phyloP scores from a whole-genome alignment of 441 rosid species.

The Arabidopsis hybrid region DNA sequence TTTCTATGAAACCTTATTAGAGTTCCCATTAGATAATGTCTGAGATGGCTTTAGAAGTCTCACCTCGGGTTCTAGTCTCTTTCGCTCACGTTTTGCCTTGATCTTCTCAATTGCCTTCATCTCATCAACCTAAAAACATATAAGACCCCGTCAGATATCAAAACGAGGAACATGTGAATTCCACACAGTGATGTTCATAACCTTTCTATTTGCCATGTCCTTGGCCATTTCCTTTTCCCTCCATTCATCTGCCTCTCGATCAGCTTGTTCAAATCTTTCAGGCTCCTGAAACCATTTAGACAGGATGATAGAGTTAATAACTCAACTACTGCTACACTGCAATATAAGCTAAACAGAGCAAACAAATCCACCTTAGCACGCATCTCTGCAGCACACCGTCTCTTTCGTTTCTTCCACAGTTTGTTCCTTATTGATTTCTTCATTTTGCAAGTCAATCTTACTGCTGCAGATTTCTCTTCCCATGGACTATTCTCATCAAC shows the following conservation, averaged over 20 bases:
- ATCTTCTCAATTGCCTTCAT: constrained; percentile 94
- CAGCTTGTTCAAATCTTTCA: constrained; percentile 63
- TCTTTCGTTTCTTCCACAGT: constrained; percentile 80
- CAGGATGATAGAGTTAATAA: not conserved
- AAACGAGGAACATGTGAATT: constrained; percentile 15
- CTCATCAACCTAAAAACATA: constrained; percentile 67
- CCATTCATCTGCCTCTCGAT: constrained; percentile 85
- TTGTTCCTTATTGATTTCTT: constrained; percentile 74
- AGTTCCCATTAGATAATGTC: not conserved
- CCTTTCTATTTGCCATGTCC: constrained; percentile 77
- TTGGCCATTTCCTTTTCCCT: constrained; percentile 80
- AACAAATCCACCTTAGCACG: constrained; percentile 57
- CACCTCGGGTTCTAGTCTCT: constrained; percentile 90
- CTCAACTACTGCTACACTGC: not conserved
- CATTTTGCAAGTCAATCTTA: constrained; percentile 57
- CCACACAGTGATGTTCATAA: constrained; percentile 5
- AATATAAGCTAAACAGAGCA: constrained; percentile 6
- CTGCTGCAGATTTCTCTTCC: constrained; percentile 86
- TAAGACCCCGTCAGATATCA: constrained; percentile 21
- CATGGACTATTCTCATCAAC: constrained; percentile 65
- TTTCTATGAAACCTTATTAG: not conserved
- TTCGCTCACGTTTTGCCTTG: constrained; percentile 80
- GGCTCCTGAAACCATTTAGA: constrained; percentile 55
- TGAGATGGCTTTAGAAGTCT: constrained; percentile 27
- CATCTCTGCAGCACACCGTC: constrained; percentile 64